These are phyloP conservation scores for Viola pubescens DNA, from an alignment of 441 rosid species.

Conservation along the genomic window DNA sequence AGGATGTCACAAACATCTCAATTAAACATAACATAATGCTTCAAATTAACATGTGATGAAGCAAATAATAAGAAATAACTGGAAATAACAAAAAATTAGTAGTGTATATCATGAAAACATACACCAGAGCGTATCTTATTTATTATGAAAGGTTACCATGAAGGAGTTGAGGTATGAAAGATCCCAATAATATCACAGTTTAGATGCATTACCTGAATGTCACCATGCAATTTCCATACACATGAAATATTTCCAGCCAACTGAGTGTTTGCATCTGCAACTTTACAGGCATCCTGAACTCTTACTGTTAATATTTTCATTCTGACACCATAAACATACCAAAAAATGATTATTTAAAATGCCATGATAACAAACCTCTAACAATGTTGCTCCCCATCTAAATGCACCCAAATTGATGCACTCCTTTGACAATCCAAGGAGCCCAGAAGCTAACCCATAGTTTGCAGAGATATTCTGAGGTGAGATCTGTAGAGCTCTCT, in stretches of 20 bases:
- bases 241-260: conserved; percentile 61
- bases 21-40: neutral
- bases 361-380: conserved; percentile 48
- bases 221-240: conserved; percentile 87
- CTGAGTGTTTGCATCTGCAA: conserved; percentile 36
- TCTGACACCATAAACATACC: neutral
- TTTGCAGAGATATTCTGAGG: conserved; percentile 69
- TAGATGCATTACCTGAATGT: conserved; percentile 52
- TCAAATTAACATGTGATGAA: neutral
- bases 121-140: neutral
- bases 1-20: neutral
- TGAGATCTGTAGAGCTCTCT: conserved; percentile 61
- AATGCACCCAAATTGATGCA: conserved; percentile 76
- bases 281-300: conserved; percentile 66
- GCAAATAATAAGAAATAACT: neutral
- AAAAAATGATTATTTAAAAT: conserved; percentile 14
- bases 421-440: conserved; percentile 80
- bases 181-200: neutral
- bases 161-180: neutral
- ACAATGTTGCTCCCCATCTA: conserved; percentile 75
- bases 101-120: neutral
- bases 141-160: neutral
- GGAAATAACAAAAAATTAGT: neutral
- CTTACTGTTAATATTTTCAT: conserved; percentile 8
- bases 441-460: conserved; percentile 80